Percentiles rank a stretch among this genome's conserved stretches.
Conservation (phyloP, 2,329 filamentous ascomycete species). For the Anisogramma anomala region DNA sequence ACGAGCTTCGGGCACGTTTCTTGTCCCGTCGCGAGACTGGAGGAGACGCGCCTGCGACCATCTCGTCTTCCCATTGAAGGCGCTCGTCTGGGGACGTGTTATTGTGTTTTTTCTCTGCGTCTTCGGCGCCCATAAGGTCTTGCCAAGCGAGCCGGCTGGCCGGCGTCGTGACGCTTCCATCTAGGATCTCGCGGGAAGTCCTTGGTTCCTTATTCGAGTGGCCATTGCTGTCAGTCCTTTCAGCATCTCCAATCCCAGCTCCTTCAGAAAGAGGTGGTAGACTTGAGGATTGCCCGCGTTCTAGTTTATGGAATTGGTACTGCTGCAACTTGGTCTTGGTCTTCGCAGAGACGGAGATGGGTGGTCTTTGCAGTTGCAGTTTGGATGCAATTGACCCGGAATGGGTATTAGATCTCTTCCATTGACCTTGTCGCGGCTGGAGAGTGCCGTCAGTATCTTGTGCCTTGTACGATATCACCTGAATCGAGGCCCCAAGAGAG, state of each 20-base stretch:
- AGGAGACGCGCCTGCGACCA: conserved; percentile 33
- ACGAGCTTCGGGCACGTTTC: conserved; percentile 65
- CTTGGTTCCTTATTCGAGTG: conserved; percentile 17
- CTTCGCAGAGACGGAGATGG: conserved; percentile 41
- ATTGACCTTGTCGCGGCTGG: conserved; percentile 31
- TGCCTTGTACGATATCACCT: neutral
- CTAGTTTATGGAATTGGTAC: conserved; percentile 40
- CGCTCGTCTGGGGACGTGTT: conserved; percentile 48
- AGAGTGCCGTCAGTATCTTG: neutral
- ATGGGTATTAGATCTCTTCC: conserved; percentile 44
- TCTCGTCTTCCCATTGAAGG: conserved; percentile 43
- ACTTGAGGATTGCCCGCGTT: conserved; percentile 8
- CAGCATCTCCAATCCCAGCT: neutral
- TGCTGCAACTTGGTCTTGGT: conserved; percentile 50
- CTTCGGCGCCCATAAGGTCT: conserved; percentile 41
- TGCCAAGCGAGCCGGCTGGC: conserved; percentile 43
- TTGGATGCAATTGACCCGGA: conserved; percentile 26
- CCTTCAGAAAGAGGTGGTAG: neutral
- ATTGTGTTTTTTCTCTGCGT: conserved; percentile 32
- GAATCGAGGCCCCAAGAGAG: neutral
- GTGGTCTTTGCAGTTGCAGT: conserved; percentile 18
- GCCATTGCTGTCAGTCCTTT: conserved; percentile 3
- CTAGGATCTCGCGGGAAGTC: neutral
- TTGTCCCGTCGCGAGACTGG: conserved; percentile 39
- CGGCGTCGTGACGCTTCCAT: conserved; percentile 28